A percentile compares a stretch with the other conserved stretches of the same genome.
These are phyloP conservation scores for Neostapfia colusana DNA, from an alignment of 176 grass and related monocot genomes.

Conservation along the genomic window DNA sequence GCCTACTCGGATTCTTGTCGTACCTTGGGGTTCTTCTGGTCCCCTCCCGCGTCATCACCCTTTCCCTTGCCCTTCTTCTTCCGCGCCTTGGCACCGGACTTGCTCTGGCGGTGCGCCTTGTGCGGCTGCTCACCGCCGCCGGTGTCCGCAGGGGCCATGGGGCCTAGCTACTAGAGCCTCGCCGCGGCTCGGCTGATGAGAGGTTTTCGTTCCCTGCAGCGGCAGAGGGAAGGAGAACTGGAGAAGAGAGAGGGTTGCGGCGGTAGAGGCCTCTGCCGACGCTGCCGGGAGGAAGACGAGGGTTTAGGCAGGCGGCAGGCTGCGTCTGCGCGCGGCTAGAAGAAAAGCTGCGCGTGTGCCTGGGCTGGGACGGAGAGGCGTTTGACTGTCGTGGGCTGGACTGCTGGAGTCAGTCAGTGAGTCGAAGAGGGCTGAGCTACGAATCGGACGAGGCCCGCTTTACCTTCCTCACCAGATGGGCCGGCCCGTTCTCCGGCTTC, in stretches of 20 bases:
- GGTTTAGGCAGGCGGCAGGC: slow-evolving; percentile 28
- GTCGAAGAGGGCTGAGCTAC: too few relatives aligned
- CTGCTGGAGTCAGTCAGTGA: not conserved
- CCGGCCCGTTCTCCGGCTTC: not conserved
- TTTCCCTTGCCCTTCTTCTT: slow-evolving; percentile 67
- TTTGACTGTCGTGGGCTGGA: not conserved
- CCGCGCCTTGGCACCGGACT: slow-evolving; percentile 63
- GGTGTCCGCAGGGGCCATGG: slow-evolving; percentile 55
- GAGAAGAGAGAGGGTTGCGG: not conserved
- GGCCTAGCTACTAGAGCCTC: not conserved
- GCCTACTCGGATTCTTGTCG: not conserved
- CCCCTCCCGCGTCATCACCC: slow-evolving; percentile 44
- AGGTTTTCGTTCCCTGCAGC: not conserved
- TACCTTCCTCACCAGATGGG: not conserved
- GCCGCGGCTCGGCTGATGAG: not conserved
- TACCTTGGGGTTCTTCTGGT: slow-evolving; percentile 90
- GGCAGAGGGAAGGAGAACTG: not conserved
- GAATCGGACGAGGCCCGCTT: not conserved
- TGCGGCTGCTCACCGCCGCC: slow-evolving; percentile 55
- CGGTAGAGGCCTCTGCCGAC: slow-evolving; percentile 7
- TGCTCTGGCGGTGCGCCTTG: slow-evolving; percentile 78
- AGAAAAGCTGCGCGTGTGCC: not conserved
- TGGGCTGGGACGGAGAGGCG: not conserved
- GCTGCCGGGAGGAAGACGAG: slow-evolving; percentile 15
- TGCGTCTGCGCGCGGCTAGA: not conserved